phyloP scores from a whole-genome alignment of 805 yeast species.

The Metschnikowia baotianmanensis region DNA sequence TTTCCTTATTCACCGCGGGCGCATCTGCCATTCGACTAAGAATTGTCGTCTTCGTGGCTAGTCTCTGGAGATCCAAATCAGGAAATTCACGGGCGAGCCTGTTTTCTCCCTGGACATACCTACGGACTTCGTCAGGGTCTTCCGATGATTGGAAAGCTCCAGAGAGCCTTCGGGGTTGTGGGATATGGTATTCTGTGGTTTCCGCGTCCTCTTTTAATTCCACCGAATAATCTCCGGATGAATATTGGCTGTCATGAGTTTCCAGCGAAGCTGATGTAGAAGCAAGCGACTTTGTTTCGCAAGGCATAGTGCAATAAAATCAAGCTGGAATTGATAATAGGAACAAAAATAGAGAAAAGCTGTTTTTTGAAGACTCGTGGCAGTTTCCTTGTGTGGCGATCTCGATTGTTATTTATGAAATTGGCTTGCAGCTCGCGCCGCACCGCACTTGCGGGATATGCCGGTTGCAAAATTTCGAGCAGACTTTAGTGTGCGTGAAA shows the following conservation, averaged over 20 bases:
- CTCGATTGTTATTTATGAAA: slow-evolving; percentile 2
- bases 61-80: slow-evolving; percentile 31
- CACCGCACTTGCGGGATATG: slow-evolving; percentile 4
- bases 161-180: neutral
- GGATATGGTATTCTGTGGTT: neutral
- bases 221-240: neutral
- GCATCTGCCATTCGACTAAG: slow-evolving; percentile 21
- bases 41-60: slow-evolving; percentile 32
- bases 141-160: neutral
- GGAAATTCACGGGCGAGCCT: slow-evolving; percentile 30
- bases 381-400: no score
- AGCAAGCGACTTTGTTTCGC: slow-evolving; percentile 2
- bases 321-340: neutral
- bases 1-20: slow-evolving; percentile 1
- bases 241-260: neutral
- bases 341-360: neutral
- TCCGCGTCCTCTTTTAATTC: neutral
- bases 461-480: slow-evolving; percentile 15
- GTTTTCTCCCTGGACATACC: slow-evolving; percentile 27
- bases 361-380: neutral
- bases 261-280: neutral
- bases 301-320: neutral
- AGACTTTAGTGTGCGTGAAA: neutral
- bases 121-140: neutral
- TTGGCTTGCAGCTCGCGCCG: neutral